Evolutionary conservation across 2,329 filamentous ascomycete species (phyloP).

Genomic region (Berkeleyomyces rouxiae): DNA sequence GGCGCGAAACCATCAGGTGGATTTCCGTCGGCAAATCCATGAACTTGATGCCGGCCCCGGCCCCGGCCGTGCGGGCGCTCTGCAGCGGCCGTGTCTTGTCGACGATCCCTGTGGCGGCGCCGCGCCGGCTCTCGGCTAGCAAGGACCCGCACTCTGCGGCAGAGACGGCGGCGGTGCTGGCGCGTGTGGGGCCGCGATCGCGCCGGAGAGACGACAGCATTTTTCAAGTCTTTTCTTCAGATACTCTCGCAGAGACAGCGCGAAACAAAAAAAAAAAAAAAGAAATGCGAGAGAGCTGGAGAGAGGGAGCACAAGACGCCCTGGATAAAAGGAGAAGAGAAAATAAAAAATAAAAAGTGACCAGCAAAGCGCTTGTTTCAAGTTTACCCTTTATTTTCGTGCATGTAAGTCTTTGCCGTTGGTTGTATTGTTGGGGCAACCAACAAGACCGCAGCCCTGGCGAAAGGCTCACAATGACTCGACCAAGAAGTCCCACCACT

Average conservation of each 20-base stretch:
- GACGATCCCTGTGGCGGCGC: conserved; percentile 11
- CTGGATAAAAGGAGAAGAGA: neutral
- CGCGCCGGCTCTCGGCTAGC: neutral
- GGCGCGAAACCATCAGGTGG: conserved; percentile 42
- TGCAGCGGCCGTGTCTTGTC: conserved; percentile 15
- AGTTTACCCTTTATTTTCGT: neutral
- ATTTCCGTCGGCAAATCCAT: conserved; percentile 46
- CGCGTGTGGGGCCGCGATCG: neutral
- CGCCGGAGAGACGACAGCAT: neutral
- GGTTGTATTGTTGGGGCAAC: neutral
- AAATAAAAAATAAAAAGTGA: neutral
- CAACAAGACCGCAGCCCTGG: neutral
- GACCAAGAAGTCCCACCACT: neutral
- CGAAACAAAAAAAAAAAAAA: neutral
- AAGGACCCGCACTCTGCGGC: neutral
- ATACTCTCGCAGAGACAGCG: neutral
- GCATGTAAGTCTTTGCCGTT: neutral
- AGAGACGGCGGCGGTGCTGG: neutral
- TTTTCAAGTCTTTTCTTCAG: neutral
- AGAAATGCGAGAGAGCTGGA: neutral
- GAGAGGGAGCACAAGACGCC: neutral
- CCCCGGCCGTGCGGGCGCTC: conserved; percentile 14
- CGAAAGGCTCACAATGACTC: neutral
- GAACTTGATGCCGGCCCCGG: conserved; percentile 21
- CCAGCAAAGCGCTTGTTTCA: neutral